phyloP scores from a whole-genome alignment of 495 filamentous ascomycete species.

The Margaritispora aquatica region DNA sequence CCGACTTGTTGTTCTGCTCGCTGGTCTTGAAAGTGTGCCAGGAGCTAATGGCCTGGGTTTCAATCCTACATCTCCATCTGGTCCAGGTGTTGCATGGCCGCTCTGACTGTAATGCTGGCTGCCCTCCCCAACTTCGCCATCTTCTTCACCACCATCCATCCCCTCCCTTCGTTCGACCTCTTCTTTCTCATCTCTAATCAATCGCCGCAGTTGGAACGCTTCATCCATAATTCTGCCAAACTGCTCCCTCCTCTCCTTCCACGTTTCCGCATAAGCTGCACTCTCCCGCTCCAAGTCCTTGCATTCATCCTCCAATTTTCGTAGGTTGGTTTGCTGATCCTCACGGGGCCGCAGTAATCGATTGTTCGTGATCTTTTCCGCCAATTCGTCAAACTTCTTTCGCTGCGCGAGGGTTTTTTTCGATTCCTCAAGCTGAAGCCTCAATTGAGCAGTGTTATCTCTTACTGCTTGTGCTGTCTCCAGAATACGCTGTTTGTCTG shows the following conservation, averaged over 20 bases:
- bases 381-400: slow-evolving; percentile 79
- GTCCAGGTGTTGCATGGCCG: slow-evolving; percentile 60
- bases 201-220: slow-evolving; percentile 71
- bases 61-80: slow-evolving; percentile 34
- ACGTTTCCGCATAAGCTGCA: slow-evolving; percentile 72
- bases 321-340: slow-evolving; percentile 72
- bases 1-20: slow-evolving; percentile 24
- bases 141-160: slow-evolving; percentile 75
- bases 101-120: slow-evolving; percentile 37
- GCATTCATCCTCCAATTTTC: slow-evolving; percentile 82
- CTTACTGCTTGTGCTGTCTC: slow-evolving; percentile 69
- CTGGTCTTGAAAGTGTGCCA: slow-evolving; percentile 15
- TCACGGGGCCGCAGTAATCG: slow-evolving; percentile 70
- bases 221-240: slow-evolving; percentile 90
- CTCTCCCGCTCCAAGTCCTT: slow-evolving; percentile 79
- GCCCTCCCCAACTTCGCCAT: slow-evolving; percentile 44
- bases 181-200: slow-evolving; percentile 95
- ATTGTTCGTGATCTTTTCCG: slow-evolving; percentile 82
- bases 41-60: slow-evolving; percentile 16
- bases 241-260: slow-evolving; percentile 79
- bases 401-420: slow-evolving; percentile 68
- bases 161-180: slow-evolving; percentile 70
- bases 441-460: slow-evolving; percentile 65
- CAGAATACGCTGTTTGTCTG: slow-evolving; percentile 71
- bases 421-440: slow-evolving; percentile 66